These are phyloP conservation scores for Colletotrichum orchidophilum DNA, from an alignment of 2,329 filamentous ascomycete genomes.

Conservation along the genomic window DNA sequence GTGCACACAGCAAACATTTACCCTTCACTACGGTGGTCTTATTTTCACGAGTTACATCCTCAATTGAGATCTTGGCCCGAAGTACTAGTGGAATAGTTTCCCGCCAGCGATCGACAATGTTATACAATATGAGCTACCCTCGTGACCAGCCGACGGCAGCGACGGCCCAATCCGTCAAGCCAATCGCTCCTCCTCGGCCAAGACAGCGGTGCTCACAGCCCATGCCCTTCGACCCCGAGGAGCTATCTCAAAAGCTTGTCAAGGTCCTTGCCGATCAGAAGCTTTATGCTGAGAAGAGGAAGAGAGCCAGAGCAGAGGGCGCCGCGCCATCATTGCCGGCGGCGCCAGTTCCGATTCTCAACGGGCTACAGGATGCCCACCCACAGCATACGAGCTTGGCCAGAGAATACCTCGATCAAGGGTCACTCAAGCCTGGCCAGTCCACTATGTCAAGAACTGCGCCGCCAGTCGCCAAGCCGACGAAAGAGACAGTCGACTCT, in stretches of 20 bases:
- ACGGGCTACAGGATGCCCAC: background rate
- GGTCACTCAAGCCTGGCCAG: conserved; percentile 15
- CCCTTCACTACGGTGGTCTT: background rate
- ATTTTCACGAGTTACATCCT: background rate
- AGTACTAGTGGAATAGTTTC: background rate
- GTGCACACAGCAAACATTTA: background rate
- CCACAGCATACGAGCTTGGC: conserved; percentile 5
- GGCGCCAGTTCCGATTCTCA: background rate
- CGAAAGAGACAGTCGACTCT: background rate
- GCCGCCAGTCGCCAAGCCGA: background rate
- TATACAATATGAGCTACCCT: conserved; percentile 40
- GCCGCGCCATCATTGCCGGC: conserved; percentile 28
- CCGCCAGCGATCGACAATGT: conserved; percentile 33
- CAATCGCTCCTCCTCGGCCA: conserved; percentile 16
- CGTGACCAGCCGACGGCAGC: conserved; percentile 33
- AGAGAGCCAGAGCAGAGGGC: conserved; percentile 40
- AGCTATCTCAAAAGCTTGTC: conserved; percentile 62
- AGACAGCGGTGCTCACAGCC: conserved; percentile 34
- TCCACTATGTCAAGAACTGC: background rate
- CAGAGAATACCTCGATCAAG: conserved; percentile 18
- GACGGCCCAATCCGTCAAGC: conserved; percentile 14
- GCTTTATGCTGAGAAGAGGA: conserved; percentile 47
- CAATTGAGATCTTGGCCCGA: background rate
- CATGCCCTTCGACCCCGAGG: conserved; percentile 60
- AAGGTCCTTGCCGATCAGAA: conserved; percentile 61